These are phyloP conservation scores for Lasiosphaeria hispida DNA, from an alignment of 495 filamentous ascomycete genomes.

Conservation along the genomic window DNA sequence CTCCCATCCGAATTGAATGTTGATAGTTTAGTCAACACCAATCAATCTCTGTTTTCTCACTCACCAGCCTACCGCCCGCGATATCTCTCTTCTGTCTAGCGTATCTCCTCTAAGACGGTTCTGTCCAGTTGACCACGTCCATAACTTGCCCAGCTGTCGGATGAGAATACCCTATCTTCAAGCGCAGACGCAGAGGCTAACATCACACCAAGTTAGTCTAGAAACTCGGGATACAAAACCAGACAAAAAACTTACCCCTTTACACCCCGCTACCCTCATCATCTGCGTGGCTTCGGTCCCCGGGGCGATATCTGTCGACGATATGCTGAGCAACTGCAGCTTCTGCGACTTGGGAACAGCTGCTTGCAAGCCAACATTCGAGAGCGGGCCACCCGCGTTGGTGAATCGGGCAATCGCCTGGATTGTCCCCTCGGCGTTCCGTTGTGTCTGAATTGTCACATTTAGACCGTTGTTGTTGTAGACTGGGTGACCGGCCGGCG, in stretches of 20 bases:
- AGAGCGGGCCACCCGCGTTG: constrained; percentile 56
- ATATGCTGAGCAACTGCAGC: constrained; percentile 84
- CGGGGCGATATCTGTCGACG: constrained; percentile 66
- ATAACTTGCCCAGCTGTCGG: constrained; percentile 66
- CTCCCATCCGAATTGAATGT: no score
- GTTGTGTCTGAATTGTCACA: constrained; percentile 77
- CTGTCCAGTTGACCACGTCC: constrained; percentile 96
- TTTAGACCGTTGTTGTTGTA: constrained; percentile 84
- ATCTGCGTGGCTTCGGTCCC: constrained; percentile 82
- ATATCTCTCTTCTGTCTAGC: background rate
- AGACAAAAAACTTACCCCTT: constrained; percentile 67
- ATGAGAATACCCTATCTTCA: constrained; percentile 78
- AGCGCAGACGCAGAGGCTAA: constrained; percentile 67
- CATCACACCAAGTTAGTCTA: constrained; percentile 23
- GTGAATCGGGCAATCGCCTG: constrained; percentile 81
- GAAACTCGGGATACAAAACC: constrained; percentile 17
- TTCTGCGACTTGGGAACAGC: constrained; percentile 96
- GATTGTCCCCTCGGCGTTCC: constrained; percentile 65
- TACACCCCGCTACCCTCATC: constrained; percentile 79
- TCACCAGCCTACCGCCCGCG: background rate
- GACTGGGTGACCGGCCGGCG: constrained; percentile 59
- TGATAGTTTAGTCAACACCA: no score
- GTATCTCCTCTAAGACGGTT: constrained; percentile 52
- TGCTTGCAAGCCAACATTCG: constrained; percentile 78
- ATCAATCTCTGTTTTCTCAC: background rate